Base-by-base conservation (phyloP, 768 basidiomycete genomes). In the Kwoniella heveanensis region DNA sequence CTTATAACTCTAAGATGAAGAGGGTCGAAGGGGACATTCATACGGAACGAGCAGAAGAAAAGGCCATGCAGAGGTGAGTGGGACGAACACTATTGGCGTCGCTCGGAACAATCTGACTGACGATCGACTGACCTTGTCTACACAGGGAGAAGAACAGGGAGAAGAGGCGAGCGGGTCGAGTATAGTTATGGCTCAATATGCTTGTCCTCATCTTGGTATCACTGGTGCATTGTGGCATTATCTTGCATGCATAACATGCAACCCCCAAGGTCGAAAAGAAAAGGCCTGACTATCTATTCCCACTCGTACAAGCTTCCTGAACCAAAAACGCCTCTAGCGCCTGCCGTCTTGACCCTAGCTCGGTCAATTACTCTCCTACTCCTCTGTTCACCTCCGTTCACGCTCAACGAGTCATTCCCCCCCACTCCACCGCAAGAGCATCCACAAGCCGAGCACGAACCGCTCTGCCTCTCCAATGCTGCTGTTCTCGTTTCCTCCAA, bases 1-100 rank as follows among this genome's bases (percentile, higher is more conserved):
- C 80, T 27, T 97, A 99, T 80, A 87, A 86, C 72, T 85, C 87
- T 53, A 85, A 87, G 67, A 92, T 98, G 88, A 88, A 88, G 77
- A 87, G 85, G 73, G 92, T 89, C 24, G 79, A 82, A 63, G 80
- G 82, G 2, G 74, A 70, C 9, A 78, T 90, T 85, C 78, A 87
- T 84, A 85, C 87, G 30, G 96, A 99, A 83, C 84, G 95, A 57
- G 92, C 92, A 22, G 96, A 98, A 81, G 88, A 97, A 82, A 98
- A 96, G 83, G 87, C 86, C 47, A 87, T 89, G 88, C 89, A 93
- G 74, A 85, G 90, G 78, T 77, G 60, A 66, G 75, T 65, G 12
- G 29, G 39, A n/a, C 7, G 17, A 44, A 9, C 7, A 5, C 13
- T 32, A 44, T 44, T 19, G 6, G n/a, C 5, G 30, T 19, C 17